Percentiles rank a stretch among this genome's conserved stretches.
Conservation (phyloP, 495 filamentous ascomycete genomes). For the Penicillium coffeae region DNA sequence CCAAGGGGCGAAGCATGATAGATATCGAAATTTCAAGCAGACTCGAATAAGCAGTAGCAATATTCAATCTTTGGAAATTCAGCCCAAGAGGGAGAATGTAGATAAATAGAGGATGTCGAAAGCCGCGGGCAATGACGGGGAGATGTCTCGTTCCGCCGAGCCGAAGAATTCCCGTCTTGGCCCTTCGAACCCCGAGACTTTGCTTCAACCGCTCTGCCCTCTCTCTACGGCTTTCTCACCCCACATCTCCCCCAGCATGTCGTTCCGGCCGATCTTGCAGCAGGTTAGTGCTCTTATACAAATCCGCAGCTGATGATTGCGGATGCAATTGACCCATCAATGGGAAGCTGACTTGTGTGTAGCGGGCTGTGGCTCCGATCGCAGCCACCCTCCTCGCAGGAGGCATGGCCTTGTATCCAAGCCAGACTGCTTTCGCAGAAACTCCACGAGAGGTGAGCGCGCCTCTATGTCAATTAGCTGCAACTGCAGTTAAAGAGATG, state of each 20-base stretch:
- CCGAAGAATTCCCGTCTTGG: conserved; percentile 33
- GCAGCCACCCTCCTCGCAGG: conserved; percentile 51
- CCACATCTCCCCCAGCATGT: conserved; percentile 33
- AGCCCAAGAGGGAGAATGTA: conserved; percentile 3
- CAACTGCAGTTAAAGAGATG: not conserved
- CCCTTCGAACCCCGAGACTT: conserved; percentile 25
- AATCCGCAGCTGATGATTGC: conserved; percentile 4
- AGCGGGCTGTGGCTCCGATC: conserved; percentile 57
- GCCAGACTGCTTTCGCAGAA: conserved; percentile 54
- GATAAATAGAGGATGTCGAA: conserved; percentile 7
- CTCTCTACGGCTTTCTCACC: conserved; percentile 10
- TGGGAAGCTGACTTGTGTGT: conserved; percentile 22
- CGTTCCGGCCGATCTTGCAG: conserved; percentile 47
- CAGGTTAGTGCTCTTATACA: conserved; percentile 28
- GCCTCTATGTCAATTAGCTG: not conserved
- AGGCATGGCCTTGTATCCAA: conserved; percentile 52
- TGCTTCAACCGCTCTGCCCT: conserved; percentile 29
- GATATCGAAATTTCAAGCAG: conserved; percentile 4
- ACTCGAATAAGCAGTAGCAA: conserved; percentile 2
- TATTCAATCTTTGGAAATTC: too few relatives aligned
- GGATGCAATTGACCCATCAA: conserved; percentile 32
- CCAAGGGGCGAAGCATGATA: conserved; percentile 42
- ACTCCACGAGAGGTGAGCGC: conserved; percentile 38
- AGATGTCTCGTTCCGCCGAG: conserved; percentile 29
- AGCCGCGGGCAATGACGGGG: conserved; percentile 37